Conservation (phyloP, 768 basidiomycete species). For the Ramaria rubella region DNA sequence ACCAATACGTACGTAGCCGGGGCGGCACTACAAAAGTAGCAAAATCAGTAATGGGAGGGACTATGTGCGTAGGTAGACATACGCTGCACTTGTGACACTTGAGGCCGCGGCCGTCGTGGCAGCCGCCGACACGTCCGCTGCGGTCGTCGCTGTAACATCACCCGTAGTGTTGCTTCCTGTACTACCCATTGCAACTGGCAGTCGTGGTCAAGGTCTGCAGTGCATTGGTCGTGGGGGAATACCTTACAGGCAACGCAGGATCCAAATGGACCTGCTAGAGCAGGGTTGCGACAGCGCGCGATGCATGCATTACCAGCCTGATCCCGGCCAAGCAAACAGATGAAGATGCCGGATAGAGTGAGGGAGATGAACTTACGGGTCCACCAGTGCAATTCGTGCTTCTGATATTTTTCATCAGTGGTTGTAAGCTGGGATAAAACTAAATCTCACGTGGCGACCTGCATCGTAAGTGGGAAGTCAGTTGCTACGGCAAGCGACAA, state of each 20-base stretch:
- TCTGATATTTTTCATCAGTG: not conserved
- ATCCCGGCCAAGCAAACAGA: too few species aligned
- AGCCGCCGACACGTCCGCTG: not conserved
- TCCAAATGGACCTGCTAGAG: slow-evolving; percentile 15
- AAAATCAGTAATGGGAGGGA: not conserved
- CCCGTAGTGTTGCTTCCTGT: not conserved
- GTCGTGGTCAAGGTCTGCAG: not conserved
- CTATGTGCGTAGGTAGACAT: not conserved
- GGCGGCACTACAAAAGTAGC: not conserved
- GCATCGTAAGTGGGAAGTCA: slow-evolving; percentile 16
- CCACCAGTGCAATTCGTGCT: not conserved
- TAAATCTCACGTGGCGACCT: slow-evolving; percentile 10
- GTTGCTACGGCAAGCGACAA: slow-evolving; percentile 10
- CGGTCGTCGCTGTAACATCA: not conserved
- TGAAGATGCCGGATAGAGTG: too few species aligned
- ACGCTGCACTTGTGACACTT: not conserved
- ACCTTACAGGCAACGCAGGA: slow-evolving; percentile 9
- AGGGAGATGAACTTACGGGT: too few species aligned
- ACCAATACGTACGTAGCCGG: too few species aligned
- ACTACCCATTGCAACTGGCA: not conserved
- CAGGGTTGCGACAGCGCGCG: slow-evolving; percentile 15
- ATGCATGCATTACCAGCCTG: slow-evolving; percentile 15
- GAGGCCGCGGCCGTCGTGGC: not conserved
- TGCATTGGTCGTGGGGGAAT: too few species aligned
- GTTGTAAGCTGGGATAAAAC: not conserved